Evolutionary conservation across 2,329 filamentous ascomycete species (phyloP).

Genomic region (Teratosphaeria gauchensis): DNA sequence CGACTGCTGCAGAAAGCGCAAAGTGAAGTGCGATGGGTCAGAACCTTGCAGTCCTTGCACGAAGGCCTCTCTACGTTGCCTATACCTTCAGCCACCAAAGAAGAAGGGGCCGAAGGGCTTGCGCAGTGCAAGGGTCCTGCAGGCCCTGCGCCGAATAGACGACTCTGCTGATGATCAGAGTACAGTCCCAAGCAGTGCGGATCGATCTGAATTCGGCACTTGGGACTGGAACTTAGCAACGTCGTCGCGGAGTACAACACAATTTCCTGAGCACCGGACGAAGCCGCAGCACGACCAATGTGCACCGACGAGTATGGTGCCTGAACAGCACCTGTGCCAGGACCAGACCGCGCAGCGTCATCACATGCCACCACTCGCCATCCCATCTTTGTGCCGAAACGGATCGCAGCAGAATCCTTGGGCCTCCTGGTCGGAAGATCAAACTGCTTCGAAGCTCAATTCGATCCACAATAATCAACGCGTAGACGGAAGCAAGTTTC

Average conservation of each 20-base stretch:
- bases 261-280: not conserved
- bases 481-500: constrained; percentile 18
- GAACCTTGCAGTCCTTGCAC: constrained; percentile 26
- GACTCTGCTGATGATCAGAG: constrained; percentile 18
- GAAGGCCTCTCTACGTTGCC: constrained; percentile 26
- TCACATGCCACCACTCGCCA: too few species aligned
- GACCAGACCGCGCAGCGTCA: not conserved
- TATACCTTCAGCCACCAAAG: constrained; percentile 26
- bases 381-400: too few species aligned
- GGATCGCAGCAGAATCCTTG: too few species aligned
- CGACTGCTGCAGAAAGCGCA: constrained; percentile 28
- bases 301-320: constrained; percentile 3
- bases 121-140: constrained; percentile 24
- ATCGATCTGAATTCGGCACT: constrained; percentile 17
- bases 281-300: not conserved
- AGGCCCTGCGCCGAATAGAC: constrained; percentile 26
- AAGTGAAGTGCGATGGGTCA: constrained; percentile 26
- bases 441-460: not conserved
- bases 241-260: constrained; percentile 1
- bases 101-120: constrained; percentile 30
- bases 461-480: constrained; percentile 6
- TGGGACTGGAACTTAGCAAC: constrained; percentile 19
- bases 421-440: too few species aligned
- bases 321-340: constrained; percentile 9
- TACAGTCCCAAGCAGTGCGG: constrained; percentile 15